Evolutionary conservation across 495 filamentous ascomycete genomes (phyloP).

Genomic region (Cercophora samala): DNA sequence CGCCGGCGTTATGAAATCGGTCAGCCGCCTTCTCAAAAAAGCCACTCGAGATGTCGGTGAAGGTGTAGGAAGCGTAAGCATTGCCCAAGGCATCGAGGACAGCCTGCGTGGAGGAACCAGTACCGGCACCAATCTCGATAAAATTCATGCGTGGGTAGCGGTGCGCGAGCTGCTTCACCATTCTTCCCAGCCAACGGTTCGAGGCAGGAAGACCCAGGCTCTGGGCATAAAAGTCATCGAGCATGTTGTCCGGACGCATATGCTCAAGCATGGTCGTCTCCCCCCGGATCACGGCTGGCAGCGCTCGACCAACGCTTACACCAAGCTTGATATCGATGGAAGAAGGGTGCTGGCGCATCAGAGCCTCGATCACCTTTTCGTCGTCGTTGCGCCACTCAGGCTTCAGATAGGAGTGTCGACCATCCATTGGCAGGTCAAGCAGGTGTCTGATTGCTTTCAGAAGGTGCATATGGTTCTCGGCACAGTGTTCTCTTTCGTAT

Average conservation of each 20-base stretch:
- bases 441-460: too few relatives aligned
- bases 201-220: background rate
- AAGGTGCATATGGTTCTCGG: too few relatives aligned
- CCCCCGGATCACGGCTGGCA: background rate
- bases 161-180: background rate
- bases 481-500: too few relatives aligned
- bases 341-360: background rate
- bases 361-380: background rate
- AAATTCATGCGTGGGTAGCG: too few relatives aligned
- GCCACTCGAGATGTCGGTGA: too few relatives aligned
- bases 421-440: too few relatives aligned
- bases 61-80: too few relatives aligned
- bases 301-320: background rate
- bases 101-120: too few relatives aligned
- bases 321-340: background rate
- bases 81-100: too few relatives aligned
- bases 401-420: background rate
- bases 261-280: background rate
- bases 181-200: background rate
- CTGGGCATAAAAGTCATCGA: background rate
- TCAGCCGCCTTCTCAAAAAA: too few relatives aligned
- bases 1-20: too few relatives aligned
- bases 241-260: background rate
- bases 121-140: too few relatives aligned
- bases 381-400: background rate